Base-by-base conservation (phyloP, 2,329 filamentous ascomycete genomes). In the Dactylellina sp. region DNA sequence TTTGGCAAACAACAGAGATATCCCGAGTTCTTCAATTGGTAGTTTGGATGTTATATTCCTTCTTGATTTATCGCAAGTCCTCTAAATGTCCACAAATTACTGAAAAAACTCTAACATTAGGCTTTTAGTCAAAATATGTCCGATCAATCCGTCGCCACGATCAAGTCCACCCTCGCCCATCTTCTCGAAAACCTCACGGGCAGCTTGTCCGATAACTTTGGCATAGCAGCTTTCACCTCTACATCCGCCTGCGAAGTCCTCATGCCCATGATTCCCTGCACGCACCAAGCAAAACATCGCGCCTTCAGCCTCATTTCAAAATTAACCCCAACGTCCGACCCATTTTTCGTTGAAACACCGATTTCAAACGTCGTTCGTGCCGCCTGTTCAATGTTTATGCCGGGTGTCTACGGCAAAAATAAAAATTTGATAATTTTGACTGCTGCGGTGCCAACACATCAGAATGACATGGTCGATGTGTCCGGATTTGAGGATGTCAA, bases 401-500 rank as follows among this genome's bases (percentile, higher is more conserved):
- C 68, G 5, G 60, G 60, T 11, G 20, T 56, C 16, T 35, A 65
- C 16, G 46, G 53, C 16, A 74, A 65, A 16, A 74, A 66, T 25
- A 65, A 66, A n/a, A 65, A 74, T 39, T 20, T 74, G 14, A 66
- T 74, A 44, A 65, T 74, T 16, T 37, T 74, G 2, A 74, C 50
- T 11, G 40, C 60, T 2, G 68, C 47, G 3, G 24, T 66, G 11
- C 53, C 60, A 2, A 14, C 53, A 11, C 46, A 74, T 22, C 60
- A 74, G 35, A 49, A 35, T 7, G 61, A 49, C 12, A 65, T 66
- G 60, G 60, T 60, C 14, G 53, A 65, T 11, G 42, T 74, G 5
- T 39, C 52, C 20, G 68, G 68, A 14, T 74, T 74, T n/a, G 68
- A 74, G 20, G 68, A 74, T n/a, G 68, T 74, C 7, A 60, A 52